A percentile compares a stretch with the other conserved stretches of the same genome.
These are phyloP conservation scores for Fusarium papillatum DNA, from an alignment of 2,329 filamentous ascomycete species.

Conservation along the genomic window DNA sequence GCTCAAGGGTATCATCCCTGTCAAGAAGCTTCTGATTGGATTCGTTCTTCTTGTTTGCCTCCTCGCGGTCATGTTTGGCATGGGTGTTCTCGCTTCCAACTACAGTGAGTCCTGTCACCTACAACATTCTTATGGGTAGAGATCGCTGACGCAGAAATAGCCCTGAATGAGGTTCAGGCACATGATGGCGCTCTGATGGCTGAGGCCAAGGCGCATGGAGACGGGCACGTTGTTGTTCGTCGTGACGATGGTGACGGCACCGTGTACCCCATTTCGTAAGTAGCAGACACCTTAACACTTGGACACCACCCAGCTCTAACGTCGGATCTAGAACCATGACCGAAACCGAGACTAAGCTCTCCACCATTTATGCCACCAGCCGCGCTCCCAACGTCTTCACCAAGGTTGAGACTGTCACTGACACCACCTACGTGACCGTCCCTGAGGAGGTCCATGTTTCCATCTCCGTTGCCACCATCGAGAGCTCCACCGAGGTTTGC, in stretches of 20 bases:
- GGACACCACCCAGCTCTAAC: neutral
- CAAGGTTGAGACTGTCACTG: slow-evolving; percentile 42
- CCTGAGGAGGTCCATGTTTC: slow-evolving; percentile 38
- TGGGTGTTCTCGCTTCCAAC: slow-evolving; percentile 44
- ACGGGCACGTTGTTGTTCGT: slow-evolving; percentile 15
- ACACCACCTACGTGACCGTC: slow-evolving; percentile 46
- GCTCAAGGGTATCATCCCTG: slow-evolving; percentile 11
- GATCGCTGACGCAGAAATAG: slow-evolving; percentile 17
- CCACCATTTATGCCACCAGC: slow-evolving; percentile 50
- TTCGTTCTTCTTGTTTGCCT: slow-evolving; percentile 23
- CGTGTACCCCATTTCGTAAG: slow-evolving; percentile 53
- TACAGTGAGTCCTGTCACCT: slow-evolving; percentile 39
- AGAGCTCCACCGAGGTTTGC: slow-evolving; percentile 40
- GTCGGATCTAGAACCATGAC: slow-evolving; percentile 48
- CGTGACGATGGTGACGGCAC: slow-evolving; percentile 32
- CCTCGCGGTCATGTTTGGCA: slow-evolving; percentile 44
- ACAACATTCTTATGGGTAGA: neutral
- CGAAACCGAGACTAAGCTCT: slow-evolving; percentile 48
- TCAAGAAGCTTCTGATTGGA: slow-evolving; percentile 29
- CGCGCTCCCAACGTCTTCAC: slow-evolving; percentile 34
- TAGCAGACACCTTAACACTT: neutral
- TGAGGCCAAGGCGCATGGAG: neutral
- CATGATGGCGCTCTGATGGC: neutral
- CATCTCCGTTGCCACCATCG: slow-evolving; percentile 42
- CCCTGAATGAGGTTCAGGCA: slow-evolving; percentile 2